Base-by-base conservation (phyloP, 768 basidiomycete species). In the Jaapia argillacea region DNA sequence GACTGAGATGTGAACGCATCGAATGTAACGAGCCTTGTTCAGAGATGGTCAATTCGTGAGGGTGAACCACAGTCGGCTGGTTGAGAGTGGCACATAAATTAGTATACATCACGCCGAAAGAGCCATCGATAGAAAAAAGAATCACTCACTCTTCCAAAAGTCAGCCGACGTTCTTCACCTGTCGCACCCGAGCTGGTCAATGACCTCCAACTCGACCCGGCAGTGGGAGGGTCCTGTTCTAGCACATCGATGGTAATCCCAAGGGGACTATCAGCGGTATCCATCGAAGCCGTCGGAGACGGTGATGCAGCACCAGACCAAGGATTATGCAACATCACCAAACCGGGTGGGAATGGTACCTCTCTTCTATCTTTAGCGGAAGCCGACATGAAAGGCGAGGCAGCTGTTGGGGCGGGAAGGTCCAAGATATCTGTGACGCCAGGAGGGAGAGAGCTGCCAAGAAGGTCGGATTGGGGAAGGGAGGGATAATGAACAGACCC, bases 11-110 rank as follows among this genome's bases (percentile, higher is more conserved):
- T 1, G 80, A 79, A 18, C 66, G 68, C 66, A 75, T 70, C 0
- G 82, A 84, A 51, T 79, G 73, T 7, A 85, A 57, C 0, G 84
- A 85, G 21, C 72, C 78, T 50, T 71, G 70, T 50, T 84, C 79
- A 20, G 83, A 80, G n/a, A 57, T 57, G 35, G 69, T 53, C 4
- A 61, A 53, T 27, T 60, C 62, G n/a, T 57, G 60, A 24, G 62
- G 62, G 42, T 73, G 68, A 26, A 71, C 57, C 52, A 64, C 62
- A 21, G 71, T 70, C 69, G 79, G 50, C 18, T 50, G 43, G 24
- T 28, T 45, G 13, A 21, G 42, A 4, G 24, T 23, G 10, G 4
- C 24, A 2, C 7, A 14, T 4, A 37, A 7, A 35, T 27, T 25
- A 23, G 21, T 20, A 25, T 18, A 18, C 16, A 4, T 14, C 1